Evolutionary conservation across 2,329 filamentous ascomycete genomes (phyloP).

Genomic region (Sporothrix protearum): DNA sequence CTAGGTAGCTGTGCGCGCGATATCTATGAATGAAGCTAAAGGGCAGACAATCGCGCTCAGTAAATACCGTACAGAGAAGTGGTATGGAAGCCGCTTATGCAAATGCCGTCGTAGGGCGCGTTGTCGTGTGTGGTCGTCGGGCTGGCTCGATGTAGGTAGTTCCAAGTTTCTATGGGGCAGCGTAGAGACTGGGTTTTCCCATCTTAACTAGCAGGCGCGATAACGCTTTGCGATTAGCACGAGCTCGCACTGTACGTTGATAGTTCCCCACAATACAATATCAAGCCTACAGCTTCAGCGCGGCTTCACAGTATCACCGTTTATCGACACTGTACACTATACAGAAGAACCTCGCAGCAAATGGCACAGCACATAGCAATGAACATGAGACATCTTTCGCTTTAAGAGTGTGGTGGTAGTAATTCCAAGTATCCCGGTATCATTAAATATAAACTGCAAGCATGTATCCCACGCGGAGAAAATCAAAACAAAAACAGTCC

Average conservation of each 20-base stretch:
- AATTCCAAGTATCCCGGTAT: neutral
- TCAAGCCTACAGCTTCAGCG: neutral
- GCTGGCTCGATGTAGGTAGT: neutral
- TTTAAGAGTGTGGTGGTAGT: neutral
- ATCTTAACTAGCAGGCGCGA: neutral
- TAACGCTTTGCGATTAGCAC: slow-evolving; percentile 14
- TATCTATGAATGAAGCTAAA: too few relatives aligned
- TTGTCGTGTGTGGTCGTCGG: slow-evolving; percentile 1
- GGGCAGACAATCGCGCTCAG: neutral
- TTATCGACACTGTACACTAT: neutral
- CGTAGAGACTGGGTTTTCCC: slow-evolving; percentile 1
- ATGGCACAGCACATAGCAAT: neutral
- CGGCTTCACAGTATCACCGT: neutral
- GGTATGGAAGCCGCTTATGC: neutral
- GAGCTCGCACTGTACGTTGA: neutral
- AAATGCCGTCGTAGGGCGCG: neutral
- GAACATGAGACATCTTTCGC: neutral
- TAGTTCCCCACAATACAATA: neutral
- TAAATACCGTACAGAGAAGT: neutral
- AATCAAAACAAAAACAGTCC: neutral
- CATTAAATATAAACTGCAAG: neutral
- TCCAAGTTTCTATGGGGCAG: neutral
- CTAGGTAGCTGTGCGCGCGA: neutral
- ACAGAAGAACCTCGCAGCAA: neutral
- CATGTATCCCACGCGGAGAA: neutral